Percentiles rank a stretch among this genome's conserved stretches.
phyloP scores from a whole-genome alignment of 23 red algal species.

The Gracilaria gracilis region DNA sequence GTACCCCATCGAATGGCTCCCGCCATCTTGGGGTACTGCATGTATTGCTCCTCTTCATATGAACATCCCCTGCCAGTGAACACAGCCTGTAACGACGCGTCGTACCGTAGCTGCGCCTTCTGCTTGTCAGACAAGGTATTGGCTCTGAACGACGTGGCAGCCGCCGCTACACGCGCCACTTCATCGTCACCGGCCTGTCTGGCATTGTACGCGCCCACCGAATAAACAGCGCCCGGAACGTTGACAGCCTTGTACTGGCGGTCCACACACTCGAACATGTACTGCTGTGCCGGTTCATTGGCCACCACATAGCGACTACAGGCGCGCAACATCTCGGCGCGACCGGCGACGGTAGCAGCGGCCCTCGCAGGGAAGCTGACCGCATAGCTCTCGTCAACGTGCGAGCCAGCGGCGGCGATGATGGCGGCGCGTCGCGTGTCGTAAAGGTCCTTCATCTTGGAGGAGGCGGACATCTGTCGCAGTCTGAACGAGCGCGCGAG shows the following conservation, averaged over 20 bases:
- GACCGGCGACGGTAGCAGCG: constrained; percentile 34
- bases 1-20: constrained; percentile 52
- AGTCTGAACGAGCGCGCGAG: constrained; percentile 49
- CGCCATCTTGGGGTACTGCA: constrained; percentile 61
- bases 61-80: constrained; percentile 28
- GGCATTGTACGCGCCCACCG: constrained; percentile 29
- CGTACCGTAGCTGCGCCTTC: constrained; percentile 66
- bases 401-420: constrained; percentile 44
- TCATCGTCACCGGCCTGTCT: constrained; percentile 51
- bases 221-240: constrained; percentile 55
- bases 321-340: constrained; percentile 48
- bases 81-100: constrained; percentile 50
- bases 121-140: constrained; percentile 14
- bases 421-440: constrained; percentile 69
- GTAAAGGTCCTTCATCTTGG: constrained; percentile 44
- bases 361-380: constrained; percentile 38
- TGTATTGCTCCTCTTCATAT: constrained; percentile 66
- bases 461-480: constrained; percentile 37
- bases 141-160: constrained; percentile 28
- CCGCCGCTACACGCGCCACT: constrained; percentile 38
- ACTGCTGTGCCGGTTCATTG: neutral
- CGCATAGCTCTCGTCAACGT: constrained; percentile 41
- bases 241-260: constrained; percentile 22
- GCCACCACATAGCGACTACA: constrained; percentile 63
- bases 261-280: constrained; percentile 61